phyloP scores from a whole-genome alignment of 768 basidiomycete species.

The Mycena albidolilacea region DNA sequence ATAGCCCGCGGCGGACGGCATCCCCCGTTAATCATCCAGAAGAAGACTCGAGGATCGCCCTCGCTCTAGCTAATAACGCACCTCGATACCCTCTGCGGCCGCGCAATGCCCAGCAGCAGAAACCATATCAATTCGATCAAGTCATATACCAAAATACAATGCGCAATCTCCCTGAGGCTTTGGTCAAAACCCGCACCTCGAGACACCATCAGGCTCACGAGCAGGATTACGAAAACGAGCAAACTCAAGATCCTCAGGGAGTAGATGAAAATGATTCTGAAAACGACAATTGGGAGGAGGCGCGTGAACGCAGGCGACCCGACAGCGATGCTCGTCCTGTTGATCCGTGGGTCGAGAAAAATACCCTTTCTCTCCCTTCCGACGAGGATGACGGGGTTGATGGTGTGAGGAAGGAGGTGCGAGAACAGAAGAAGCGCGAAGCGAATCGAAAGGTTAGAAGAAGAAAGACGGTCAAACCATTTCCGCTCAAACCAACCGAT shows the following conservation, averaged over 20 bases:
- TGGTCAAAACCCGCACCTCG: constrained; percentile 66
- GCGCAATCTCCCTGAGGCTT: constrained; percentile 74
- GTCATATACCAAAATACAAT: constrained; percentile 66
- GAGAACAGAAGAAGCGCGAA: constrained; percentile 15
- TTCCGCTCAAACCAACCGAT: constrained; percentile 24
- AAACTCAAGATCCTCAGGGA: constrained; percentile 41
- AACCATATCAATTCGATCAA: constrained; percentile 75
- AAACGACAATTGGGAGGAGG: constrained; percentile 26
- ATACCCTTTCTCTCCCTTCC: constrained; percentile 18
- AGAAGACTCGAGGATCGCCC: not conserved
- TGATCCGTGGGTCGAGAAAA: not conserved
- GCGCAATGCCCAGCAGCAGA: constrained; percentile 69
- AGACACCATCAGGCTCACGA: constrained; percentile 51
- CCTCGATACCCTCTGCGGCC: constrained; percentile 68
- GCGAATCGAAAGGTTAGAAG: not conserved
- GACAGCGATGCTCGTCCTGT: constrained; percentile 4
- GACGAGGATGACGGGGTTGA: constrained; percentile 29
- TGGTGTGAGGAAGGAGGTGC: constrained; percentile 19
- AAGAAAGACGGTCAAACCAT: constrained; percentile 20
- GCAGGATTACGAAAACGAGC: constrained; percentile 48
- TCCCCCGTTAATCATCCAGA: not conserved
- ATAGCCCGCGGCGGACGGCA: not conserved
- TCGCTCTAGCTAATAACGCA: not conserved
- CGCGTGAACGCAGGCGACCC: not conserved
- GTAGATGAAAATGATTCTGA: constrained; percentile 42